These are phyloP conservation scores for Parvularia atlantis DNA, from an alignment of 78 protist species.

Conservation along the genomic window DNA sequence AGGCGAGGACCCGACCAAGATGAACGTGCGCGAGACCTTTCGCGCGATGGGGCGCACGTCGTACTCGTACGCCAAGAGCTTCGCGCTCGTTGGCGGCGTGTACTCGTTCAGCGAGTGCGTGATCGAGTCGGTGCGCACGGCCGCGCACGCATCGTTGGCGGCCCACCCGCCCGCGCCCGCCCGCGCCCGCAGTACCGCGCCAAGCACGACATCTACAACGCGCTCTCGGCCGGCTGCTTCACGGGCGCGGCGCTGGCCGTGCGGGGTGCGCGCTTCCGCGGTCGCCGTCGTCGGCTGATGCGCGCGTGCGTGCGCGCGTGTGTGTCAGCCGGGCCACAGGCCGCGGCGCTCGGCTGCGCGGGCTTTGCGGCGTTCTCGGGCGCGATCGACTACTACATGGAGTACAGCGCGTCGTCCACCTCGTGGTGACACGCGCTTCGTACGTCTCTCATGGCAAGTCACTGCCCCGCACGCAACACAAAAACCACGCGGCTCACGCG, in stretches of 20 bases:
- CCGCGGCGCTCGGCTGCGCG: not conserved
- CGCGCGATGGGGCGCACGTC: too few species aligned
- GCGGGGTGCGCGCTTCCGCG: not conserved
- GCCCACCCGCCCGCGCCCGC: too few species aligned
- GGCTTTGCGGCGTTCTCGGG: constrained; percentile 1
- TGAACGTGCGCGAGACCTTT: too few species aligned
- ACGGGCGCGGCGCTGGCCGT: not conserved
- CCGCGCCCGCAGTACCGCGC: not conserved
- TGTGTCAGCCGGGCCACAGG: not conserved
- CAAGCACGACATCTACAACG: not conserved
- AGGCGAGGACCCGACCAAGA: too few species aligned
- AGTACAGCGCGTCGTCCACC: too few species aligned
- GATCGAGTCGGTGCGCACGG: not conserved
- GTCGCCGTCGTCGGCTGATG: too few species aligned
- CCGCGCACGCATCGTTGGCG: not conserved
- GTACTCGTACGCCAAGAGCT: not conserved
- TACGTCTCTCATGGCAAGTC: too few species aligned
- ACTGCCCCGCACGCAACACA: too few species aligned
- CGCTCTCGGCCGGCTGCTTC: not conserved
- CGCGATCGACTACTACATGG: not conserved
- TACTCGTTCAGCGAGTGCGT: not conserved
- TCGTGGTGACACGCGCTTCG: too few species aligned
- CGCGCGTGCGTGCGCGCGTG: too few species aligned
- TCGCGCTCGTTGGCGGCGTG: not conserved
- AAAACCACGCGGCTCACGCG: too few species aligned